Percentiles rank a stretch among this genome's conserved stretches.
Conservation (phyloP, 2,329 filamentous ascomycete genomes). For the Ilyonectria destructans region DNA sequence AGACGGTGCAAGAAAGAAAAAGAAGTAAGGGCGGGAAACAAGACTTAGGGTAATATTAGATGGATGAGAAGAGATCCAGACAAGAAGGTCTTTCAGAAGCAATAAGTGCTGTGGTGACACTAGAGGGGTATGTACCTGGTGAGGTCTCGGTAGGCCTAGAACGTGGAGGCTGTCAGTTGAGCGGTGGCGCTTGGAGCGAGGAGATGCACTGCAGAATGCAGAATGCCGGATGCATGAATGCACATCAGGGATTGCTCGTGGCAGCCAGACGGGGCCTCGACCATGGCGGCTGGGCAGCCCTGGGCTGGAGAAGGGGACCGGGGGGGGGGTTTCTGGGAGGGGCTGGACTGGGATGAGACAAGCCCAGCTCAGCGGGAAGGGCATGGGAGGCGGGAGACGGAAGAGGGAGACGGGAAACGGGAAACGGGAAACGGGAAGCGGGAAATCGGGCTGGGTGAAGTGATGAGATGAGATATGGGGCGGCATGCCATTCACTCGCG, state of each 20-base stretch:
- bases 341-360: not conserved
- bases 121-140: slow-evolving; percentile 49
- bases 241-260: slow-evolving; percentile 30
- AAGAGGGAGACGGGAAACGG: slow-evolving; percentile 1
- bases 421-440: not conserved
- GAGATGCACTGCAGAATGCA: slow-evolving; percentile 27
- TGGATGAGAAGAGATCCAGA: not conserved
- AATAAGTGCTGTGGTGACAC: slow-evolving; percentile 16
- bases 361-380: not conserved
- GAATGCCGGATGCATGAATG: slow-evolving; percentile 33
- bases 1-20: not conserved
- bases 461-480: slow-evolving; percentile 10
- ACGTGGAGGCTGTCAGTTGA: slow-evolving; percentile 45
- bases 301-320: slow-evolving; percentile 20
- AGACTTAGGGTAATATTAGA: not conserved
- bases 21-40: not conserved
- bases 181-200: slow-evolving; percentile 18
- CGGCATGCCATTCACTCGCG: not conserved
- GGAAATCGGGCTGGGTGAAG: not conserved
- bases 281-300: slow-evolving; percentile 37
- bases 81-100: not conserved
- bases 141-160: slow-evolving; percentile 58
- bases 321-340: not conserved
- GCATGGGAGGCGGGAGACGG: not conserved
- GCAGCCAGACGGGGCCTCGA: slow-evolving; percentile 43